A percentile compares a stretch with the other conserved stretches of the same genome.
Conservation (phyloP, 1,284 basidiomycete genomes). For the Hemileia vastatrix region DNA sequence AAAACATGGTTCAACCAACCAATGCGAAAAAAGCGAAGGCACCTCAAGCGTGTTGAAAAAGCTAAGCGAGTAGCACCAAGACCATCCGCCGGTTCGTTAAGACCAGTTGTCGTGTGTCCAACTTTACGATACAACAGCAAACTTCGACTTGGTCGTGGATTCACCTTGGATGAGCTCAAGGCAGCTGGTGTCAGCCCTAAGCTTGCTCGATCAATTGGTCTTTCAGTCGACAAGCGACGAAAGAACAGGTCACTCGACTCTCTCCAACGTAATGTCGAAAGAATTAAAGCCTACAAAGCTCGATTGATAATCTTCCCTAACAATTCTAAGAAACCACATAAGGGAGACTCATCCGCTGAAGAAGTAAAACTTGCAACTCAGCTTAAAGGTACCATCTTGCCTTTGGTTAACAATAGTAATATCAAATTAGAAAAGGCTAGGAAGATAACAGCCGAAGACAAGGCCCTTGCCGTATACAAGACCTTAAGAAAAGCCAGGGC, state of each 20-base stretch:
- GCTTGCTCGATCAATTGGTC: slow-evolving; percentile 41
- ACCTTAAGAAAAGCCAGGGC: too few relatives aligned
- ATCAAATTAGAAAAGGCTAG: too few relatives aligned
- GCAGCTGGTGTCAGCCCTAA: slow-evolving; percentile 41
- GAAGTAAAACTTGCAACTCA: too few relatives aligned
- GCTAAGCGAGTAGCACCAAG: slow-evolving; percentile 41
- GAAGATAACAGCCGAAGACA: too few relatives aligned
- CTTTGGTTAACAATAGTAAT: too few relatives aligned
- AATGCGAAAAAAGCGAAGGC: slow-evolving; percentile 44
- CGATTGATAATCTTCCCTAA: too few relatives aligned
- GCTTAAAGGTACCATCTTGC: too few relatives aligned
- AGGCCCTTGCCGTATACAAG: too few relatives aligned
- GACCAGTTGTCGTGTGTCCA: slow-evolving; percentile 43
- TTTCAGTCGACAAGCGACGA: slow-evolving; percentile 44
- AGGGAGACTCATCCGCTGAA: too few relatives aligned
- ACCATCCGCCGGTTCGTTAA: slow-evolving; percentile 39
- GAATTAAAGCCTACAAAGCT: too few relatives aligned
- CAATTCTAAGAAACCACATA: too few relatives aligned
- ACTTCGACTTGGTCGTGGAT: slow-evolving; percentile 41
- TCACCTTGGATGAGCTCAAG: slow-evolving; percentile 45
- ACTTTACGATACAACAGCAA: slow-evolving; percentile 45
- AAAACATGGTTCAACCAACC: slow-evolving; percentile 46
- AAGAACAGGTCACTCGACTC: slow-evolving; percentile 43
- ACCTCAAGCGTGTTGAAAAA: slow-evolving; percentile 41
- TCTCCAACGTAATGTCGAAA: slow-evolving; percentile 43